phyloP scores from a whole-genome alignment of 2,329 filamentous ascomycete genomes.

The Eutypella sp. region DNA sequence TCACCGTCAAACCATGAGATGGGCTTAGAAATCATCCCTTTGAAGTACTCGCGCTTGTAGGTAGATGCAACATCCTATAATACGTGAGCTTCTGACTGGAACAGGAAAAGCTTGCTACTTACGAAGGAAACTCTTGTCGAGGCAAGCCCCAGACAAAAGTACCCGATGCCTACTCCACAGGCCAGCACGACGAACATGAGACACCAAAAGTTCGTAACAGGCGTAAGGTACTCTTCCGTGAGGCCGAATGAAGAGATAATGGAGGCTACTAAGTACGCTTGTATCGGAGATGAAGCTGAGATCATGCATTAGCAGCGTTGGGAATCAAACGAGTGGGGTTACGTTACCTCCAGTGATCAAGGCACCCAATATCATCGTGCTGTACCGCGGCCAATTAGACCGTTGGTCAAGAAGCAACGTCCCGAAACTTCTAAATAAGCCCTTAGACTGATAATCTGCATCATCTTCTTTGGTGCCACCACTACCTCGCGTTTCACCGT shows the following conservation, averaged over 20 bases:
- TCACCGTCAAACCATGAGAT: conserved; percentile 58
- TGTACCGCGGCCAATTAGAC: conserved; percentile 22
- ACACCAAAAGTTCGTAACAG: conserved; percentile 51
- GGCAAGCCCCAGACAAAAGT: conserved; percentile 44
- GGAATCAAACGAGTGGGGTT: background rate
- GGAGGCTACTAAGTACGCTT: conserved; percentile 52
- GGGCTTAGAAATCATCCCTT: conserved; percentile 51
- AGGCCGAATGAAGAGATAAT: conserved; percentile 35
- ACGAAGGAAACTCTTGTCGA: conserved; percentile 43
- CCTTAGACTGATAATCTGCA: conserved; percentile 12
- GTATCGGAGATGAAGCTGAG: conserved; percentile 40
- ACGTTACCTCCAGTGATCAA: conserved; percentile 30
- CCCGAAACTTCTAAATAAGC: conserved; percentile 22
- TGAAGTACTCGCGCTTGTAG: conserved; percentile 56
- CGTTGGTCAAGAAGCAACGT: conserved; percentile 24
- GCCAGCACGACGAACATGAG: conserved; percentile 61
- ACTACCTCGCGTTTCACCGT: conserved; percentile 13
- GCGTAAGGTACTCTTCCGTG: conserved; percentile 17
- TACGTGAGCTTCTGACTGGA: conserved; percentile 1
- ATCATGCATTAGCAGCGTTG: background rate
- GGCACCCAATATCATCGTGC: conserved; percentile 23
- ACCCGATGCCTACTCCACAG: conserved; percentile 45
- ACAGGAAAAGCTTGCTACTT: conserved; percentile 7
- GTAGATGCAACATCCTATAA: conserved; percentile 42
- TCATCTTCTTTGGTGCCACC: conserved; percentile 9